Evolutionary conservation across 441 rosid species (phyloP).

Genomic region (Codiaeum variegatum): DNA sequence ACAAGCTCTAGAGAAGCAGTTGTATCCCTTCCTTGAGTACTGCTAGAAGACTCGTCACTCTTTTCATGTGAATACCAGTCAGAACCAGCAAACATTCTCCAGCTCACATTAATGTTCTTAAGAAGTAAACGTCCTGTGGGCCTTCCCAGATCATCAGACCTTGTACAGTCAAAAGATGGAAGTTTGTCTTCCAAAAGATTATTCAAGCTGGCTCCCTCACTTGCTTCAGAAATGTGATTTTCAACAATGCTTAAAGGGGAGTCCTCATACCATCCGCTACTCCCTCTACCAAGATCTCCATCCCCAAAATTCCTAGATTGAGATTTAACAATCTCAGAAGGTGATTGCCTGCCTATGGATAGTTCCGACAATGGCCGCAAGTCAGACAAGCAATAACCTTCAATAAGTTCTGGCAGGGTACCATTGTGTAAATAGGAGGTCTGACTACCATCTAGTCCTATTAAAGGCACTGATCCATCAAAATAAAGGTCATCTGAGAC

Average conservation of each 20-base stretch:
- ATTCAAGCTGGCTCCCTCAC: slow-evolving; percentile 43
- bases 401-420: slow-evolving; percentile 70
- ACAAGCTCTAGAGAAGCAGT: slow-evolving; percentile 65
- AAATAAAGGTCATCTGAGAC: slow-evolving; percentile 34
- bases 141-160: slow-evolving; percentile 38
- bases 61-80: slow-evolving; percentile 60
- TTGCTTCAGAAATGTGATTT: slow-evolving; percentile 76
- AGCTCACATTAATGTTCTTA: slow-evolving; percentile 57
- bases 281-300: slow-evolving; percentile 52
- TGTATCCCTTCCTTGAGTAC: slow-evolving; percentile 53
- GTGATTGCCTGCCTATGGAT: slow-evolving; percentile 43
- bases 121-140: slow-evolving; percentile 60
- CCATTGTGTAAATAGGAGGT: slow-evolving; percentile 47
- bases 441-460: slow-evolving; percentile 49
- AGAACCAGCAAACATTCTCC: slow-evolving; percentile 86
- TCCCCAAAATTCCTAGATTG: slow-evolving; percentile 30
- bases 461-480: slow-evolving; percentile 37
- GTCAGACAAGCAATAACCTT: slow-evolving; percentile 73
- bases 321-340: slow-evolving; percentile 31
- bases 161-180: slow-evolving; percentile 30
- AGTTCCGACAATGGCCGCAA: slow-evolving; percentile 53
- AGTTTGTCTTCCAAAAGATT: slow-evolving; percentile 43
- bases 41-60: slow-evolving; percentile 28
- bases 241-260: slow-evolving; percentile 59
- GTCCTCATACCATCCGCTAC: slow-evolving; percentile 78